phyloP scores from a whole-genome alignment of 2,329 filamentous ascomycete species.

The Bisporella sp. region DNA sequence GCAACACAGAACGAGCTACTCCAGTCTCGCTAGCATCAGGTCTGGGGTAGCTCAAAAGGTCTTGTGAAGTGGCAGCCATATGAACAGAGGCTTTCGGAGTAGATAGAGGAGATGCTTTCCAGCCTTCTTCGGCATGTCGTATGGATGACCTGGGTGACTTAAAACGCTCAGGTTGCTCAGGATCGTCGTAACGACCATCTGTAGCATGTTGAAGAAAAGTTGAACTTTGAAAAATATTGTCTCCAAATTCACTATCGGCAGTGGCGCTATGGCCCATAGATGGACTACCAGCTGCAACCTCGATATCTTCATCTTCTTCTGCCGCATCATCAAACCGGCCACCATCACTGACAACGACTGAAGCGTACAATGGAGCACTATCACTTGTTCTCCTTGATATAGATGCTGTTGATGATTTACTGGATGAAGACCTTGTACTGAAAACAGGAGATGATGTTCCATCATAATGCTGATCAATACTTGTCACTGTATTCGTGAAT shows the following conservation, averaged over 20 bases:
- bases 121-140: no score
- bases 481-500: no score
- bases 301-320: slow-evolving; percentile 19
- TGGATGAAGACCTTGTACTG: slow-evolving; percentile 12
- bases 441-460: slow-evolving; percentile 12
- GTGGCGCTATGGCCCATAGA: slow-evolving; percentile 13
- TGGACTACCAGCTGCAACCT: neutral
- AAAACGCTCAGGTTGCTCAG: no score
- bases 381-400: slow-evolving; percentile 5
- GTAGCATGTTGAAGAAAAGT: slow-evolving; percentile 25
- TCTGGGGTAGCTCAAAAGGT: no score
- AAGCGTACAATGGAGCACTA: slow-evolving; percentile 9
- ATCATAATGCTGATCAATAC: slow-evolving; percentile 1
- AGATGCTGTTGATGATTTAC: slow-evolving; percentile 12
- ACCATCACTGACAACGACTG: slow-evolving; percentile 20
- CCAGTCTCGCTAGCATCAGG: slow-evolving; percentile 1
- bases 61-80: slow-evolving; percentile 2
- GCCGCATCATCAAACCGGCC: slow-evolving; percentile 28
- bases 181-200: slow-evolving; percentile 19
- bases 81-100: slow-evolving; percentile 48
- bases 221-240: slow-evolving; percentile 23
- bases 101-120: slow-evolving; percentile 28
- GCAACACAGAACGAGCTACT: slow-evolving; percentile 8
- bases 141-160: no score
- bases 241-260: slow-evolving; percentile 13